Percentiles rank a stretch among this genome's conserved stretches.
Evolutionary conservation across 345 rosid genomes (phyloP).

Genomic region (Sonneratia caseolaris): DNA sequence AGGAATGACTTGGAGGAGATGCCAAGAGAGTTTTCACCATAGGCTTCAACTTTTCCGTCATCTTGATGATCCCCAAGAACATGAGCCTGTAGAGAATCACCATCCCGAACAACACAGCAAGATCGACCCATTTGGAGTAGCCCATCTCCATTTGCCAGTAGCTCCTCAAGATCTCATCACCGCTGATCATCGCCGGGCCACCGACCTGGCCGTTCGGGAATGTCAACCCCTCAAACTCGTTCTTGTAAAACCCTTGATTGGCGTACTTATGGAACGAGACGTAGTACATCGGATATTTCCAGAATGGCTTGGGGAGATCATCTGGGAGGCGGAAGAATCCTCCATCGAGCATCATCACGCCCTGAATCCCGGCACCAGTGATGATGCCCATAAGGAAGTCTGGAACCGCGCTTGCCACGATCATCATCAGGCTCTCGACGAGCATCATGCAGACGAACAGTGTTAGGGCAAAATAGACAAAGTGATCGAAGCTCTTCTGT

Average conservation of each 20-base stretch:
- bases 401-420: constrained; percentile 40
- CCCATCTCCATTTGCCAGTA: constrained; percentile 23
- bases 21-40: neutral
- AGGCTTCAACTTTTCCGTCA: constrained; percentile 14
- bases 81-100: constrained; percentile 19
- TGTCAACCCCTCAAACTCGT: constrained; percentile 18
- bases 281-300: constrained; percentile 40
- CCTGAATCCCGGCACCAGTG: constrained; percentile 41
- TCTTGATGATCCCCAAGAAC: constrained; percentile 15
- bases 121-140: constrained; percentile 24
- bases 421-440: constrained; percentile 54
- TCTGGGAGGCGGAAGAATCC: constrained; percentile 37
- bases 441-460: constrained; percentile 32
- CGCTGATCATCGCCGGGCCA: constrained; percentile 3
- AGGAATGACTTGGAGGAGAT: neutral
- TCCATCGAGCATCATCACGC: constrained; percentile 38
- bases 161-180: constrained; percentile 19
- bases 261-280: constrained; percentile 26
- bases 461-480: constrained; percentile 21
- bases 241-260: constrained; percentile 26
- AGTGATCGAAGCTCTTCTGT: constrained; percentile 27
- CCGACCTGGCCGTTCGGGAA: constrained; percentile 11
- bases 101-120: constrained; percentile 17
- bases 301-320: constrained; percentile 34
- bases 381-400: constrained; percentile 51